phyloP scores from a whole-genome alignment of 129 eudicot species.

The Rutidosis leptorrhynchoides region DNA sequence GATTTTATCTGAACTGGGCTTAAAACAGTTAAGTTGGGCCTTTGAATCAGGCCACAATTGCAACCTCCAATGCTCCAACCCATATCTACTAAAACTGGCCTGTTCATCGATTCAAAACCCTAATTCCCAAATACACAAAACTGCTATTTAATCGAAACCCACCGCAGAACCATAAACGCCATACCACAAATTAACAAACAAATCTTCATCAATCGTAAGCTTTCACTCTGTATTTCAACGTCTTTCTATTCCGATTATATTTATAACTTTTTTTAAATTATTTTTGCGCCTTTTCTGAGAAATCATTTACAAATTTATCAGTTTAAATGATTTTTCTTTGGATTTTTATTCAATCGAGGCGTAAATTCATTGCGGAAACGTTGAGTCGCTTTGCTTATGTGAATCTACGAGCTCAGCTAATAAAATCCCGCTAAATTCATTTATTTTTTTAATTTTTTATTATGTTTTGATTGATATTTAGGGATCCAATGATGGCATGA shows the following conservation, averaged over 20 bases:
- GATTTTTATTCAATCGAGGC: slow-evolving; percentile 21
- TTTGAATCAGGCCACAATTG: background rate
- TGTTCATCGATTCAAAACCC: background rate
- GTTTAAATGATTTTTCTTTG: slow-evolving; percentile 5
- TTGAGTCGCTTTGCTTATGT: slow-evolving; percentile 45
- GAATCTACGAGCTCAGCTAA: slow-evolving; percentile 40
- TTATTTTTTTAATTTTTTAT: background rate
- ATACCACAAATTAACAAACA: background rate
- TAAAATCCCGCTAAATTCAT: slow-evolving; percentile 37
- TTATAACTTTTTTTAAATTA: too few relatives aligned
- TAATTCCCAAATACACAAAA: background rate
- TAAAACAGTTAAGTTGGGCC: background rate
- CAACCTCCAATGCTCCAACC: background rate
- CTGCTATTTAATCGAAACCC: background rate
- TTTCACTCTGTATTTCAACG: background rate
- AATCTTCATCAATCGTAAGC: background rate
- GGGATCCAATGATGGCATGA: slow-evolving; percentile 41
- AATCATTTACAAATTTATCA: background rate
- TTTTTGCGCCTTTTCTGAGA: slow-evolving; percentile 17
- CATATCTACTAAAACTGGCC: background rate
- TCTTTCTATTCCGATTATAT: background rate
- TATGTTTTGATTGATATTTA: background rate
- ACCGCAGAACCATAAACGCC: background rate
- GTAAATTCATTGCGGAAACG: slow-evolving; percentile 32
- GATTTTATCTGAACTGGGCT: background rate